These are phyloP conservation scores for Apiospora kogelbergensis DNA, from an alignment of 2,329 filamentous ascomycete species.

Conservation along the genomic window DNA sequence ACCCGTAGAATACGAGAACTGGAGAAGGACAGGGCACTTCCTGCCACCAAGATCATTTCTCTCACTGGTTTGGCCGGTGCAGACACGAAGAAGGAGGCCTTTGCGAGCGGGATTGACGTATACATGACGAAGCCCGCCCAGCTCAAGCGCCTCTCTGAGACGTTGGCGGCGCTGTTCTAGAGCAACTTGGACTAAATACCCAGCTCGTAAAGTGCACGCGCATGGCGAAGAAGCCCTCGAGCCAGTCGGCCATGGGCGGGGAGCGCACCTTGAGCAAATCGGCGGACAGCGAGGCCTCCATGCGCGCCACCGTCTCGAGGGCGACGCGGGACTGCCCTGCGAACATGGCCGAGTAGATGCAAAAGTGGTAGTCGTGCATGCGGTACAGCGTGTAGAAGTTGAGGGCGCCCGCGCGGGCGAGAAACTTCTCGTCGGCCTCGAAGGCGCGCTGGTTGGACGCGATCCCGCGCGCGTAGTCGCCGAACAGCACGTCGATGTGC, in stretches of 20 bases:
- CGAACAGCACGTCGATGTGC: slow-evolving; percentile 72
- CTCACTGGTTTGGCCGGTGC: slow-evolving; percentile 44
- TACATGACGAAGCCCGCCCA: slow-evolving; percentile 47
- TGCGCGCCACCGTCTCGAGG: slow-evolving; percentile 55
- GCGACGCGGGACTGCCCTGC: slow-evolving; percentile 64
- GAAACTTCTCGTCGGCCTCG: slow-evolving; percentile 65
- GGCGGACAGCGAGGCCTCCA: slow-evolving; percentile 64
- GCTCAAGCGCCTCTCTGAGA: too few relatives aligned
- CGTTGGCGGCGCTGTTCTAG: too few relatives aligned
- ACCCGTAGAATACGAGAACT: slow-evolving; percentile 40
- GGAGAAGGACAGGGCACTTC: slow-evolving; percentile 37
- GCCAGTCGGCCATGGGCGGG: slow-evolving; percentile 77
- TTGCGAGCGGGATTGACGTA: slow-evolving; percentile 43
- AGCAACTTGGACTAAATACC: too few relatives aligned
- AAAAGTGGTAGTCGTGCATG: slow-evolving; percentile 72
- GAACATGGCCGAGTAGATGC: slow-evolving; percentile 78
- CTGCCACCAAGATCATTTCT: slow-evolving; percentile 41
- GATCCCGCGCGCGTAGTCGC: slow-evolving; percentile 68
- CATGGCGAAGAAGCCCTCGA: slow-evolving; percentile 70
- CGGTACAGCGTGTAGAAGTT: slow-evolving; percentile 80
- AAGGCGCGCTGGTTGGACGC: slow-evolving; percentile 67
- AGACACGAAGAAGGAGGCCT: slow-evolving; percentile 44
- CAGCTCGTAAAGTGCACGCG: too few relatives aligned
- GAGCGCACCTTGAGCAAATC: slow-evolving; percentile 62
- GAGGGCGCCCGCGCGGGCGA: slow-evolving; percentile 47